Evolutionary conservation across 2,329 filamentous ascomycete genomes (phyloP).

Genomic region (Colletotrichum phormii): DNA sequence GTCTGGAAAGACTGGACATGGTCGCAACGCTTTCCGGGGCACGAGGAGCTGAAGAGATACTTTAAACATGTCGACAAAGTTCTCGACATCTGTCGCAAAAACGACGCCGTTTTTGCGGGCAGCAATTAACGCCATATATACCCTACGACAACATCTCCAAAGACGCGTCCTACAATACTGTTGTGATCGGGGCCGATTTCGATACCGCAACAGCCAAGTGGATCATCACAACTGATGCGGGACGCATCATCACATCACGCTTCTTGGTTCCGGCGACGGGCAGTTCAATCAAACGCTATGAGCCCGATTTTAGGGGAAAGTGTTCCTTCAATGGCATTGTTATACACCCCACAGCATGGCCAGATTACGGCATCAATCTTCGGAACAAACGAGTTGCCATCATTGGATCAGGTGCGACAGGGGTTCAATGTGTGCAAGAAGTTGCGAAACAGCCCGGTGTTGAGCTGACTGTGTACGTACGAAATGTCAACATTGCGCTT

Average conservation of each 20-base stretch:
- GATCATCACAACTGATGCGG: conserved; percentile 56
- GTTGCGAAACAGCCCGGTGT: conserved; percentile 48
- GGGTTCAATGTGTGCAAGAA: conserved; percentile 45
- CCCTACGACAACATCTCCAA: conserved; percentile 54
- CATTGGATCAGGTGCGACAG: conserved; percentile 47
- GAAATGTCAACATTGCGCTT: conserved; percentile 68
- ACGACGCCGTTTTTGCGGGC: no score
- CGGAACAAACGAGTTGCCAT: conserved; percentile 43
- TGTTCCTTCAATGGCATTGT: conserved; percentile 43
- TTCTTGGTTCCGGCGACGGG: conserved; percentile 61
- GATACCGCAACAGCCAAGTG: conserved; percentile 51
- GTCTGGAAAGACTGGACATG: conserved; percentile 59
- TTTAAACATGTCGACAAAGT: conserved; percentile 59
- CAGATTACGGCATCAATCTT: conserved; percentile 36
- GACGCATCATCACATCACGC: conserved; percentile 49
- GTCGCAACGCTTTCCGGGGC: conserved; percentile 51
- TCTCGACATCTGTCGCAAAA: conserved; percentile 54
- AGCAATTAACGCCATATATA: no score
- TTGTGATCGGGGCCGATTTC: conserved; percentile 54
- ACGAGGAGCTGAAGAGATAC: conserved; percentile 56
- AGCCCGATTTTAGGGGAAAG: conserved; percentile 48
- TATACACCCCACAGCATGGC: conserved; percentile 46
- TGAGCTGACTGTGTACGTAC: conserved; percentile 61
- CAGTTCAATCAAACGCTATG: conserved; percentile 55
- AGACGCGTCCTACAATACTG: conserved; percentile 56